These are phyloP conservation scores for Flaveria trinervia DNA, from an alignment of 129 eudicot species.

Conservation along the genomic window DNA sequence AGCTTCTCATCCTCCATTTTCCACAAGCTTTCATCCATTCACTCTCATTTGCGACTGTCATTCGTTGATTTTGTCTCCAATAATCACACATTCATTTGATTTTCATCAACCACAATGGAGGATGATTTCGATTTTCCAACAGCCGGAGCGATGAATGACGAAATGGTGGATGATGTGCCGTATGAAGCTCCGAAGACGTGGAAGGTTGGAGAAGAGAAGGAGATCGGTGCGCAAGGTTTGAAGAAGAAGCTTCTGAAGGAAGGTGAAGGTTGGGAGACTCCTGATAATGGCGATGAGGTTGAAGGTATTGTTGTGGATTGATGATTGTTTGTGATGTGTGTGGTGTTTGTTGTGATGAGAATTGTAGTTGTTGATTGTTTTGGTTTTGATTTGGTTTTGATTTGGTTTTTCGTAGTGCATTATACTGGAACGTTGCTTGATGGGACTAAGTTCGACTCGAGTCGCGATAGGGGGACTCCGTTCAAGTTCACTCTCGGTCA, in stretches of 20 bases:
- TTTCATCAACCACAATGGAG: slow-evolving; percentile 45
- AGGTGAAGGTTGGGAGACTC: slow-evolving; percentile 88
- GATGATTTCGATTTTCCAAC: slow-evolving; percentile 69
- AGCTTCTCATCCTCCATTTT: neutral
- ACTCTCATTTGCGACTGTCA: neutral
- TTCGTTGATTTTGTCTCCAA: neutral
- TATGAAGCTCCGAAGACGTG: slow-evolving; percentile 38
- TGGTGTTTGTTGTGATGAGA: too few relatives aligned
- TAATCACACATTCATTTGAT: slow-evolving; percentile 2
- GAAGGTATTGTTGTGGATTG: slow-evolving; percentile 49
- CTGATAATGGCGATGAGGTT: slow-evolving; percentile 91
- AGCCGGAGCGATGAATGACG: slow-evolving; percentile 55
- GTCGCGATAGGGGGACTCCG: slow-evolving; percentile 86
- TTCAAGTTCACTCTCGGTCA: slow-evolving; percentile 89
- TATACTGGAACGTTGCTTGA: slow-evolving; percentile 92
- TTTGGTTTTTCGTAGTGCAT: slow-evolving; percentile 53
- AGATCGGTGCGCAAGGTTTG: slow-evolving; percentile 74
- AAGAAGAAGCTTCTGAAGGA: slow-evolving; percentile 91
- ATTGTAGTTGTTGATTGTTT: neutral
- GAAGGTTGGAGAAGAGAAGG: slow-evolving; percentile 92
- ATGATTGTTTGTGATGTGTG: neutral
- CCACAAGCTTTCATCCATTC: neutral
- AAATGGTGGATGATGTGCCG: slow-evolving; percentile 50
- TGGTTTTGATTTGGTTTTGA: neutral
- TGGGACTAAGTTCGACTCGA: slow-evolving; percentile 87